Evolutionary conservation across 805 yeast species (phyloP).

Genomic region (Metschnikowia hibisci): DNA sequence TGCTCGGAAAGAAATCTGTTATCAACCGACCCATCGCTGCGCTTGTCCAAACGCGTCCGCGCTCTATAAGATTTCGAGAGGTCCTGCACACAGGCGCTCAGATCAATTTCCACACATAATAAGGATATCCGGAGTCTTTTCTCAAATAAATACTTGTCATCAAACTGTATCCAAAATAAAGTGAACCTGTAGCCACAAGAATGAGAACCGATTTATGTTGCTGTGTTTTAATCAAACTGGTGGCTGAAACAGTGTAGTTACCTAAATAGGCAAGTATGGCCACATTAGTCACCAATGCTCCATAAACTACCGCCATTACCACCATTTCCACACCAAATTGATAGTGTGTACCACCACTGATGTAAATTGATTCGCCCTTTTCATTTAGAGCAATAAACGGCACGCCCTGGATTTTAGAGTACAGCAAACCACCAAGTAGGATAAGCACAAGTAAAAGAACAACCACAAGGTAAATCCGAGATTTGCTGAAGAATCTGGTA

Average conservation of each 20-base stretch:
- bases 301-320: slow-evolving; percentile 49
- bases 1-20: slow-evolving; percentile 16
- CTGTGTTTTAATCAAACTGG: slow-evolving; percentile 20
- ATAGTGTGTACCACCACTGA: slow-evolving; percentile 62
- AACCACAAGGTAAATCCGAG: slow-evolving; percentile 19
- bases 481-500: slow-evolving; percentile 19
- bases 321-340: slow-evolving; percentile 70
- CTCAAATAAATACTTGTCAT: slow-evolving; percentile 42
- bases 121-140: slow-evolving; percentile 51
- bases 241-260: slow-evolving; percentile 23
- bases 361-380: slow-evolving; percentile 47
- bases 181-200: slow-evolving; percentile 20
- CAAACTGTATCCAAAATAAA: slow-evolving; percentile 39
- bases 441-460: slow-evolving; percentile 40
- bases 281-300: slow-evolving; percentile 40
- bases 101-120: slow-evolving; percentile 29
- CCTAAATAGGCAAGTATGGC: slow-evolving; percentile 39
- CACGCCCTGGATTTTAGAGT: slow-evolving; percentile 53
- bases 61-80: background rate
- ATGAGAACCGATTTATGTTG: slow-evolving; percentile 17
- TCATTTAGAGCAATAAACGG: slow-evolving; percentile 59
- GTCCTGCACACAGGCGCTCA: slow-evolving; percentile 6
- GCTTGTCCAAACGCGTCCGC: background rate
- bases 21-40: slow-evolving; percentile 5
- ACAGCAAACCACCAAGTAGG: slow-evolving; percentile 61